Base-by-base conservation (phyloP, 805 yeast genomes). In the Candida nemodendra region DNA sequence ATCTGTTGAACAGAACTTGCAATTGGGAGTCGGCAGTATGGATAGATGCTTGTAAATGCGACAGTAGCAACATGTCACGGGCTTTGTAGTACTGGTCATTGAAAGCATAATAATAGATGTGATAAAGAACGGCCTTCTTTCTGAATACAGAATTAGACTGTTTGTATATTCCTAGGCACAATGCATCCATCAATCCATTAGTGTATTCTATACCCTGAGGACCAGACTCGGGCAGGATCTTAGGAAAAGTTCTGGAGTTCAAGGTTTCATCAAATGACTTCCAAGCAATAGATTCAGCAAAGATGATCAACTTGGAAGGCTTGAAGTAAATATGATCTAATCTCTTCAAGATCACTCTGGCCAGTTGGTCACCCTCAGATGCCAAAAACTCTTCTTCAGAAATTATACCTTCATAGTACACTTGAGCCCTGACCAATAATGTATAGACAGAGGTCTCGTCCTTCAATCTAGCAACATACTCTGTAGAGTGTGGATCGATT, bases 401-500 rank as follows among this genome's bases (percentile, higher is more conserved):
- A 41, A 76, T 67, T 36, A 76, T 76, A 26, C 70, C 59, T 65
- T 91, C 97, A 60, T 83, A 74, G 66, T 93, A 91, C 45, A 84
- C 64, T 70, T 93, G 99, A 18, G 88, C 79, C 57, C 95, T 81
- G 44, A 93, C 75, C 45, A 93, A 74, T 59, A 87, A 71, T 38
- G 73, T 71, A 69, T 89, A 91, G 38, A 93, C 72, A 26, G 66
- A 66, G 45, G 80, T 73, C 68, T 93, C 99, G 64, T 90, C 96
- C 64, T 82, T 83, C 59, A 93, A 76, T 62, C 98, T 79, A 50
- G 83, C 85, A 50, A 93, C 76, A 64, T 91, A 93, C 64, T 93
- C 99, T 41, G 87, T 81, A 17, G 97, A 84, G 62, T 93, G 97
- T 30, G 97, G 96, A 64, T 93, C 98, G 55, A 88, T 81, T 50